phyloP scores from a whole-genome alignment of 2,329 filamentous ascomycete species.

The Colletotrichum orbiculare region DNA sequence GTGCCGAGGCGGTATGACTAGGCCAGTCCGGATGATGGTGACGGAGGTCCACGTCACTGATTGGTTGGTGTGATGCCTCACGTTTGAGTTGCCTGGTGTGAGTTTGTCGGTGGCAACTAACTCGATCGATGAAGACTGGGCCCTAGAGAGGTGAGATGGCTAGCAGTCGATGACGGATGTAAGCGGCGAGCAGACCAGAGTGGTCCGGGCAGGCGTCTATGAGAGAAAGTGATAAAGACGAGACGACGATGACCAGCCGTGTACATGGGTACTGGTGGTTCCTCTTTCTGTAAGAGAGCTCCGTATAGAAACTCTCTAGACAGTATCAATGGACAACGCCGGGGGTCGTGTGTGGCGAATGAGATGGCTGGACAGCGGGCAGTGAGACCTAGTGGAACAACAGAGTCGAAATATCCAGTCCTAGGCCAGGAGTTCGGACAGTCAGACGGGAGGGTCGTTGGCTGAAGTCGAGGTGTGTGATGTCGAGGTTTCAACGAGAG shows the following conservation, averaged over 20 bases:
- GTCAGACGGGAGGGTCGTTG: constrained; percentile 15
- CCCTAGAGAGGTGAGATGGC: constrained; percentile 16
- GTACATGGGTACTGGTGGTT: constrained; percentile 35
- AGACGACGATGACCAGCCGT: constrained; percentile 37
- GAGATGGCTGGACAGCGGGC: constrained; percentile 12
- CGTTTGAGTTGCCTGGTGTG: neutral
- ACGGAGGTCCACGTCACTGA: constrained; percentile 6
- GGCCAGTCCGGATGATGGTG: constrained; percentile 3
- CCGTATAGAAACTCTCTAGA: constrained; percentile 32
- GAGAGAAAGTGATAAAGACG: constrained; percentile 19
- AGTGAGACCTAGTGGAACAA: constrained; percentile 18
- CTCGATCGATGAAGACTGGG: constrained; percentile 13
- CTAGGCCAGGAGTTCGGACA: constrained; percentile 11
- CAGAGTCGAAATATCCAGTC: neutral
- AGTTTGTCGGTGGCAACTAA: constrained; percentile 10
- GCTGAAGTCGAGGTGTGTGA: constrained; percentile 12
- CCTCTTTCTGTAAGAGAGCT: constrained; percentile 29
- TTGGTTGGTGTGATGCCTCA: constrained; percentile 1
- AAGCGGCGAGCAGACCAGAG: constrained; percentile 12
- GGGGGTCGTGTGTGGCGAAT: constrained; percentile 20
- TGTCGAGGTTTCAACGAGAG: constrained; percentile 28
- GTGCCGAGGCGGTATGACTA: constrained; percentile 1
- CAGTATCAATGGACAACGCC: constrained; percentile 16
- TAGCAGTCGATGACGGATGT: constrained; percentile 12
- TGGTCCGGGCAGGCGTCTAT: constrained; percentile 10